A percentile compares a stretch with the other conserved stretches of the same genome.
Conservation (phyloP, 768 basidiomycete genomes). For the Collybiopsis luxurians region DNA sequence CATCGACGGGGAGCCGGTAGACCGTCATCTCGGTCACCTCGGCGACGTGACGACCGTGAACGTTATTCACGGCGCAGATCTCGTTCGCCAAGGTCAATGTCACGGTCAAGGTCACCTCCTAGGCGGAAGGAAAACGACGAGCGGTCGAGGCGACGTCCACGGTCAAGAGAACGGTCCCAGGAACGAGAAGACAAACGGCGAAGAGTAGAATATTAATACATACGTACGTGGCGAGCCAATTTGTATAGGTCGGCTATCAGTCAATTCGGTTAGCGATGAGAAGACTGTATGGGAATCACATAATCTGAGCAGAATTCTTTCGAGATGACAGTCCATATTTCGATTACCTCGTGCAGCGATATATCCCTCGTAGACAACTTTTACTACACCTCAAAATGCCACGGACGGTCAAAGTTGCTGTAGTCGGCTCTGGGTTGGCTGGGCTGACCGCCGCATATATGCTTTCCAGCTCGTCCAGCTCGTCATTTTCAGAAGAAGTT, state of each 20-base stretch:
- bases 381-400: slow-evolving; percentile 12
- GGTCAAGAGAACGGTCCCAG: slow-evolving; percentile 31
- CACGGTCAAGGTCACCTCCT: slow-evolving; percentile 27
- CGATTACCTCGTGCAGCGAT: too few relatives aligned
- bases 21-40: slow-evolving; percentile 21
- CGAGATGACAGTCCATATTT: too few relatives aligned
- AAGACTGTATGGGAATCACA: too few relatives aligned
- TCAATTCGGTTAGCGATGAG: too few relatives aligned
- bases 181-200: slow-evolving; percentile 47
- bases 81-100: slow-evolving; percentile 19
- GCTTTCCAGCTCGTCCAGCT: slow-evolving; percentile 36
- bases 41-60: slow-evolving; percentile 14
- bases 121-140: slow-evolving; percentile 21
- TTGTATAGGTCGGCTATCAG: too few relatives aligned
- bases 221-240: not conserved
- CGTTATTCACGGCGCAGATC: slow-evolving; percentile 18
- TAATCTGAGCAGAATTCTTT: too few relatives aligned
- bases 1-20: slow-evolving; percentile 19
- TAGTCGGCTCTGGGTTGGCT: slow-evolving; percentile 72
- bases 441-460: slow-evolving; percentile 69
- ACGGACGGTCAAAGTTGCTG: slow-evolving; percentile 56
- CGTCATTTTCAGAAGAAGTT: slow-evolving; percentile 35
- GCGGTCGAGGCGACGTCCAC: slow-evolving; percentile 23
- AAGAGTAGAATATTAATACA: slow-evolving; percentile 42
- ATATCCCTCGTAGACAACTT: too few relatives aligned